These are phyloP conservation scores for Kickxella alabastrina DNA, from an alignment of 192 early-diverging fungal species.

Conservation along the genomic window DNA sequence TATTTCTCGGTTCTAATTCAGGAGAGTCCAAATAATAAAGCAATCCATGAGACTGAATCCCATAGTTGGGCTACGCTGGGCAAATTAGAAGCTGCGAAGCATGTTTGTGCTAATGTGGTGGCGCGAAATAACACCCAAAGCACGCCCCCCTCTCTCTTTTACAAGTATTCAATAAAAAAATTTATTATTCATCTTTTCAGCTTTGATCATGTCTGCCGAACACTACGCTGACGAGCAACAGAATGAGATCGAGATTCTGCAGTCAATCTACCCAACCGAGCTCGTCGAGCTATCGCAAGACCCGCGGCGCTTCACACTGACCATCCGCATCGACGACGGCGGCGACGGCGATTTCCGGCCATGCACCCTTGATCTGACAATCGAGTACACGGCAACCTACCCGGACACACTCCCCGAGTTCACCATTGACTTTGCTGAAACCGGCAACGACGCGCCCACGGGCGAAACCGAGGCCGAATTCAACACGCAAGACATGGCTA, in stretches of 20 bases:
- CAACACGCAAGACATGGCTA: slow-evolving; percentile 27
- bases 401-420: slow-evolving; percentile 68
- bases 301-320: slow-evolving; percentile 54
- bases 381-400: slow-evolving; percentile 70
- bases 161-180: neutral
- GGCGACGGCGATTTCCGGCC: slow-evolving; percentile 59
- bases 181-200: neutral
- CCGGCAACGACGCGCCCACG: slow-evolving; percentile 18
- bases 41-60: too few relatives aligned
- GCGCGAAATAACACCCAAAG: neutral
- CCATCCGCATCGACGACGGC: slow-evolving; percentile 59
- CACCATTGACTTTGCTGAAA: slow-evolving; percentile 51
- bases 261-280: slow-evolving; percentile 80
- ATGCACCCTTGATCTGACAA: slow-evolving; percentile 52
- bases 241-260: slow-evolving; percentile 74
- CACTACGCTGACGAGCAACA: slow-evolving; percentile 77
- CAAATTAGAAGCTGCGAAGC: too few relatives aligned
- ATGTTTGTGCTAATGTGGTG: too few relatives aligned
- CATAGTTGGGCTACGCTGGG: too few relatives aligned
- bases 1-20: too few relatives aligned
- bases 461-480: slow-evolving; percentile 49
- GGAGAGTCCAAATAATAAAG: too few relatives aligned
- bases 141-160: neutral
- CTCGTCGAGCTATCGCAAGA: slow-evolving; percentile 55
- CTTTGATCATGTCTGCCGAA: slow-evolving; percentile 44